These are phyloP conservation scores for Pisolithus sp. DNA, from an alignment of 768 basidiomycete genomes.

Conservation along the genomic window DNA sequence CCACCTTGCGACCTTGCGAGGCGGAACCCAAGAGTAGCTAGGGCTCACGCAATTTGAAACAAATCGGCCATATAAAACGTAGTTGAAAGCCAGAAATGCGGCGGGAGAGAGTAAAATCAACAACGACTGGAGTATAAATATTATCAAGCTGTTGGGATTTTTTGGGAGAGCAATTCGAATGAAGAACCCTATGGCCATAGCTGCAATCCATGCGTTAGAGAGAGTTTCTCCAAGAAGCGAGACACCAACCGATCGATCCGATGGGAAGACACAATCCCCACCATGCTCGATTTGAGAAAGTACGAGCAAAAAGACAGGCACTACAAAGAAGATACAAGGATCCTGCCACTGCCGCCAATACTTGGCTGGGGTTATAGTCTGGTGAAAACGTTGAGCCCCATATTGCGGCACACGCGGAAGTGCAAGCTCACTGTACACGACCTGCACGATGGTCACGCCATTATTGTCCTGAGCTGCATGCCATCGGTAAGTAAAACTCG, in stretches of 20 bases:
- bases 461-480: no score
- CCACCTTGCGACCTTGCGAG: no score
- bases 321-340: constrained; percentile 12
- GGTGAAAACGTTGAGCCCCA: no score
- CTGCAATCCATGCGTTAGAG: no score
- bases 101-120: constrained; percentile 18
- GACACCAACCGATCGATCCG: constrained; percentile 9
- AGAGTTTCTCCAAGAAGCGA: not conserved
- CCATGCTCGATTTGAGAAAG: constrained; percentile 13
- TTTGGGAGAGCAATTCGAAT: no score
- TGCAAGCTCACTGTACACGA: no score
- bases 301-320: constrained; percentile 7
- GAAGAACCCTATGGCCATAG: no score
- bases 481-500: no score
- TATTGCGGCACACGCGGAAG: no score
- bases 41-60: constrained; percentile 11
- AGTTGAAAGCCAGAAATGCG: constrained; percentile 24
- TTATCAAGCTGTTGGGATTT: no score
- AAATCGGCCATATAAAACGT: constrained; percentile 21
- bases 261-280: constrained; percentile 24
- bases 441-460: no score
- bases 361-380: no score
- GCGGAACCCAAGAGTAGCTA: constrained; percentile 4
- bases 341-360: constrained; percentile 2
- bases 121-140: constrained; percentile 3